These are phyloP conservation scores for Tylopilus sp. DNA, from an alignment of 1,284 basidiomycete genomes.

Conservation along the genomic window DNA sequence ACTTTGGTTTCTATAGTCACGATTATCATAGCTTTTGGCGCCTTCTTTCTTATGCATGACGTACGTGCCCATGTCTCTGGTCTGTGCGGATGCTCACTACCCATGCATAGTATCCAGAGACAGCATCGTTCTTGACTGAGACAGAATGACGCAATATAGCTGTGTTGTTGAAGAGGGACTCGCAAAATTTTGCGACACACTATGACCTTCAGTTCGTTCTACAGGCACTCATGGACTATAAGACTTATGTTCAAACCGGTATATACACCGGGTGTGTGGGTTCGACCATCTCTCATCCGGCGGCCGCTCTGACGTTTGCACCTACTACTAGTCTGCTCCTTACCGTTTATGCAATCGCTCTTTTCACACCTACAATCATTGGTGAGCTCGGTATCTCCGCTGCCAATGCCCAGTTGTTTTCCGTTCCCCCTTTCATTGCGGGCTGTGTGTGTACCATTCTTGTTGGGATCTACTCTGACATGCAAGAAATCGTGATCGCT, in stretches of 20 bases:
- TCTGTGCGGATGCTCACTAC: not conserved
- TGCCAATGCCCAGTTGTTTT: slow-evolving; percentile 55
- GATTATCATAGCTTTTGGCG: slow-evolving; percentile 36
- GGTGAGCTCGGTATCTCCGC: slow-evolving; percentile 52
- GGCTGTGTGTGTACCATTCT: slow-evolving; percentile 42
- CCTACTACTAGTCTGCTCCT: slow-evolving; percentile 38
- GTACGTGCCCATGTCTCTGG: slow-evolving; percentile 18
- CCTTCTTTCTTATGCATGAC: slow-evolving; percentile 46
- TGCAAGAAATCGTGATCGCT: slow-evolving; percentile 36
- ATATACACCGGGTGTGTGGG: slow-evolving; percentile 42
- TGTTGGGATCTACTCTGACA: slow-evolving; percentile 43
- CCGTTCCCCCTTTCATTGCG: slow-evolving; percentile 48
- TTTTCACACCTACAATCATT: slow-evolving; percentile 58
- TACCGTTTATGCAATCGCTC: slow-evolving; percentile 56
- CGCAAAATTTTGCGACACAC: slow-evolving; percentile 13
- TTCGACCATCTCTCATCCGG: not conserved
- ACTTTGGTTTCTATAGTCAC: slow-evolving; percentile 23
- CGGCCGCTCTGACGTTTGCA: slow-evolving; percentile 4
- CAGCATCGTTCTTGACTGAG: slow-evolving; percentile 4
- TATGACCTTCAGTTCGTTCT: slow-evolving; percentile 37
- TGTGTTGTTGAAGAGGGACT: slow-evolving; percentile 3
- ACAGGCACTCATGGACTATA: slow-evolving; percentile 42
- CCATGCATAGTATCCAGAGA: slow-evolving; percentile 2
- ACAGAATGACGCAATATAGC: not conserved
- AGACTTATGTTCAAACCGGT: slow-evolving; percentile 41